Evolutionary conservation across 139 green algal species (phyloP).

Genomic region (Asterochloris sp.): DNA sequence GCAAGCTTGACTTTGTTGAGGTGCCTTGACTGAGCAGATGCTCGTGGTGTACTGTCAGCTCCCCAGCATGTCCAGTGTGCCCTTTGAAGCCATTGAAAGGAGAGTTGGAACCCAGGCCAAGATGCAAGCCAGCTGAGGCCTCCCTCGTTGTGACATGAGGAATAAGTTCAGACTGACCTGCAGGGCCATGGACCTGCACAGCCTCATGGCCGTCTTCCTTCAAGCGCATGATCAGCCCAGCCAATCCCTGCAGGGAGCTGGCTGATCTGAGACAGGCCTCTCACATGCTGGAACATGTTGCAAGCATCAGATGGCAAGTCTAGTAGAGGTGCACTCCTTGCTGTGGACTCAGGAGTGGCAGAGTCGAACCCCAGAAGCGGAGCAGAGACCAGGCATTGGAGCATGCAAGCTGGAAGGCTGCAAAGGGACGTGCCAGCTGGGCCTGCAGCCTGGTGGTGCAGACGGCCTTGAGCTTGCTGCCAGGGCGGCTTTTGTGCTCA

Average conservation of each 20-base stretch:
- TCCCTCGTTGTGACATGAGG: neutral
- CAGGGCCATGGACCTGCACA: neutral
- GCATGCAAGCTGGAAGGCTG: no score
- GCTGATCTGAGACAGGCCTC: neutral
- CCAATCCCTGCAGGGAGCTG: neutral
- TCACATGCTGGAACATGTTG: neutral
- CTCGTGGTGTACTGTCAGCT: neutral
- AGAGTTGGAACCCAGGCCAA: neutral
- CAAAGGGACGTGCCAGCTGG: neutral
- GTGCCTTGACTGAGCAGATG: neutral
- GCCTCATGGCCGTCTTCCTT: constrained; percentile 16
- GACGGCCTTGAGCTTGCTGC: neutral
- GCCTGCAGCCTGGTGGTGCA: neutral
- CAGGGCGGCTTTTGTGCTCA: constrained; percentile 18
- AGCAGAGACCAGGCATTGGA: neutral
- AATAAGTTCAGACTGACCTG: constrained; percentile 3
- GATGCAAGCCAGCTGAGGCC: neutral
- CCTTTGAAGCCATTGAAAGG: neutral
- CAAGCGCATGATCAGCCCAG: constrained; percentile 19
- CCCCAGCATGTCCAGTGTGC: neutral
- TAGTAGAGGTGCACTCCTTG: neutral
- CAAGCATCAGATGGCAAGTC: neutral
- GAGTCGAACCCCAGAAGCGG: neutral
- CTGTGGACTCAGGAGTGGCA: neutral
- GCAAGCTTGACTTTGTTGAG: neutral